phyloP scores from a whole-genome alignment of 1,139 yeast genomes.

The Saccharomyces hybrid region DNA sequence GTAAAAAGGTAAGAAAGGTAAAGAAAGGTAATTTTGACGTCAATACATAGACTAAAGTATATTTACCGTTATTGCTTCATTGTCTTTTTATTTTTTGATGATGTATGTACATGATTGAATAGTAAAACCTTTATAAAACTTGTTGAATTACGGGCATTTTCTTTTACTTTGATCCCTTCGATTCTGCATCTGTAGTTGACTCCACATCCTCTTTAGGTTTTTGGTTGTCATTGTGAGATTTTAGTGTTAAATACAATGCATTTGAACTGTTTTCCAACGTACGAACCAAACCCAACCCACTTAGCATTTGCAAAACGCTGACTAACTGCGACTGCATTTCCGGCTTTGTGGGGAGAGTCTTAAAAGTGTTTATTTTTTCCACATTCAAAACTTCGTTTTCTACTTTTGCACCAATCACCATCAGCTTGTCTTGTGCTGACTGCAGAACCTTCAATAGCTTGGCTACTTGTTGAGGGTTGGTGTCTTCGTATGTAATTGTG shows the following conservation, averaged over 20 bases:
- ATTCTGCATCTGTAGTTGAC: not conserved
- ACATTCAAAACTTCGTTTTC: slow-evolving; percentile 52
- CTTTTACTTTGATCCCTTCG: not conserved
- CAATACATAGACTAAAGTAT: not conserved
- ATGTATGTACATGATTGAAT: not conserved
- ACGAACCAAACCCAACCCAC: slow-evolving; percentile 84
- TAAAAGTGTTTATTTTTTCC: slow-evolving; percentile 51
- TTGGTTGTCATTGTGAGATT: slow-evolving; percentile 39
- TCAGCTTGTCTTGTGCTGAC: slow-evolving; percentile 59
- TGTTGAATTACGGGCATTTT: not conserved
- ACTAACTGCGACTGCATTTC: slow-evolving; percentile 74
- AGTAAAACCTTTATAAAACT: not conserved
- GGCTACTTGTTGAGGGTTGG: slow-evolving; percentile 64
- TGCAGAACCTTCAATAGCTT: slow-evolving; percentile 55
- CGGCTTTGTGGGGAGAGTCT: slow-evolving; percentile 62
- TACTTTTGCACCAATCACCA: slow-evolving; percentile 77
- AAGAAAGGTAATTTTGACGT: not conserved
- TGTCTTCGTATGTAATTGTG: slow-evolving; percentile 56
- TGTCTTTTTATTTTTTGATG: not conserved
- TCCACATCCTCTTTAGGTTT: not conserved
- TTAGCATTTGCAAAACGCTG: slow-evolving; percentile 72
- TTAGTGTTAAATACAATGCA: slow-evolving; percentile 64
- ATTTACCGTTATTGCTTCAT: not conserved
- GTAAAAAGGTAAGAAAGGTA: not conserved
- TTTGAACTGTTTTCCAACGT: slow-evolving; percentile 66